A percentile compares a stretch with the other conserved stretches of the same genome.
Evolutionary conservation across 106 monocot genomes (phyloP).

Genomic region (Dioscorea alata): DNA sequence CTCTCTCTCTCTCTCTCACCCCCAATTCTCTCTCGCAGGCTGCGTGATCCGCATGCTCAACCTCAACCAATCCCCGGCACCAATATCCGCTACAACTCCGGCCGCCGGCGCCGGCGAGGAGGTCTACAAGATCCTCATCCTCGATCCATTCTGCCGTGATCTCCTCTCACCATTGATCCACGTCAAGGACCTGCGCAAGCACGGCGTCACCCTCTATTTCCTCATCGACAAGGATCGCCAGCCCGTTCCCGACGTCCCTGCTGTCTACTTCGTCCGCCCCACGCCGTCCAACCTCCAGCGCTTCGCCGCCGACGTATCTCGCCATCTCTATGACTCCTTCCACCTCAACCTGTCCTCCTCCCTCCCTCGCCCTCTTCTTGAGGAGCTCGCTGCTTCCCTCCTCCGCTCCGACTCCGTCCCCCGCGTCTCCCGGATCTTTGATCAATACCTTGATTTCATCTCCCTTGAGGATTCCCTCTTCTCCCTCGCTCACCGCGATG

Average conservation of each 20-base stretch:
- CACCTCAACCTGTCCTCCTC: slow-evolving; percentile 97
- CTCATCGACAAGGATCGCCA: slow-evolving; percentile 76
- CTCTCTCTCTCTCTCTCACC: neutral
- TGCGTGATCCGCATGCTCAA: slow-evolving; percentile 78
- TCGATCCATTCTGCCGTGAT: slow-evolving; percentile 71
- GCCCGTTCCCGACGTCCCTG: slow-evolving; percentile 76
- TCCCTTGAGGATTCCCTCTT: slow-evolving; percentile 79
- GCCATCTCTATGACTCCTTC: slow-evolving; percentile 62
- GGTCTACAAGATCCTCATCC: slow-evolving; percentile 84
- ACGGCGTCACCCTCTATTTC: slow-evolving; percentile 85
- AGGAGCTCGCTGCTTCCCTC: slow-evolving; percentile 50
- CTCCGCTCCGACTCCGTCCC: slow-evolving; percentile 41
- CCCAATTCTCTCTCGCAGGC: slow-evolving; percentile 3
- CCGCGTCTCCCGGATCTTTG: slow-evolving; percentile 63
- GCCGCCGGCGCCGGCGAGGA: slow-evolving; percentile 14
- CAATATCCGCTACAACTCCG: slow-evolving; percentile 9
- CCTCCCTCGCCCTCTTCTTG: slow-evolving; percentile 76
- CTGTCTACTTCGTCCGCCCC: slow-evolving; percentile 79
- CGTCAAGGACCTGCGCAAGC: slow-evolving; percentile 81
- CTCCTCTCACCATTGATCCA: slow-evolving; percentile 83
- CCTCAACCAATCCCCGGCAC: slow-evolving; percentile 53
- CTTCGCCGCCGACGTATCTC: slow-evolving; percentile 53
- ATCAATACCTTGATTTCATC: slow-evolving; percentile 89
- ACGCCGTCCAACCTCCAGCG: slow-evolving; percentile 46
- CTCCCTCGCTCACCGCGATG: slow-evolving; percentile 54